phyloP scores from a whole-genome alignment of 768 basidiomycete species.

The Kondoa subrosea region DNA sequence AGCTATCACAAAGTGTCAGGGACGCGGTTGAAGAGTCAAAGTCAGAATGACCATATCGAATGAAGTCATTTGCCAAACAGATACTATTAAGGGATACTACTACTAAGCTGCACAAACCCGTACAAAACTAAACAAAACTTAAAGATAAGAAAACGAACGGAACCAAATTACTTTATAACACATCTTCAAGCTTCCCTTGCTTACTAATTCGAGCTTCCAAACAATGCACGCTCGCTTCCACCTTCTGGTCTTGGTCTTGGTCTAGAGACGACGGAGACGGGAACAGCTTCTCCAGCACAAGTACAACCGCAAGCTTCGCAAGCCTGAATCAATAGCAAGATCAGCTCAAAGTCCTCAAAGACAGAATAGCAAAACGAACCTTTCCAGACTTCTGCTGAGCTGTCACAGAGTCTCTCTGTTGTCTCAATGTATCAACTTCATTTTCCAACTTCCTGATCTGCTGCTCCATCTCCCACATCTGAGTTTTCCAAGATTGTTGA shows the following conservation, averaged over 20 bases:
- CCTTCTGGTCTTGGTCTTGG: not conserved
- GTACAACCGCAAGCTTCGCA: not conserved
- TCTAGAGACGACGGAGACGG: not conserved
- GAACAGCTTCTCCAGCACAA: not conserved
- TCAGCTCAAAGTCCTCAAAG: too few relatives aligned
- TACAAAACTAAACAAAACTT: too few relatives aligned
- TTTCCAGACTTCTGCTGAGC: not conserved
- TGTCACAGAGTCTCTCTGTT: not conserved
- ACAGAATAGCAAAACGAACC: not conserved
- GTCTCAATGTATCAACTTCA: not conserved
- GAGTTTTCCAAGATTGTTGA: not conserved
- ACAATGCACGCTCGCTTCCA: not conserved
- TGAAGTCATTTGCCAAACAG: too few relatives aligned
- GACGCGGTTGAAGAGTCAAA: too few relatives aligned
- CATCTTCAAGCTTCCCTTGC: not conserved
- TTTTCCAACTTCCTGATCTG: slow-evolving; percentile 6
- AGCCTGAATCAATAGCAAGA: not conserved
- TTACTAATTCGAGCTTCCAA: not conserved
- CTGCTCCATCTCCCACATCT: slow-evolving; percentile 5
- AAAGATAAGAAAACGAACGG: too few relatives aligned
- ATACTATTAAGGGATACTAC: too few relatives aligned
- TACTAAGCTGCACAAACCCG: too few relatives aligned
- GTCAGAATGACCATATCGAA: too few relatives aligned
- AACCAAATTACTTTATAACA: not conserved
- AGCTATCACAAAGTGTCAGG: too few relatives aligned